Evolutionary conservation across 1,284 basidiomycete species (phyloP).

Genomic region (Trichosporon asahii): DNA sequence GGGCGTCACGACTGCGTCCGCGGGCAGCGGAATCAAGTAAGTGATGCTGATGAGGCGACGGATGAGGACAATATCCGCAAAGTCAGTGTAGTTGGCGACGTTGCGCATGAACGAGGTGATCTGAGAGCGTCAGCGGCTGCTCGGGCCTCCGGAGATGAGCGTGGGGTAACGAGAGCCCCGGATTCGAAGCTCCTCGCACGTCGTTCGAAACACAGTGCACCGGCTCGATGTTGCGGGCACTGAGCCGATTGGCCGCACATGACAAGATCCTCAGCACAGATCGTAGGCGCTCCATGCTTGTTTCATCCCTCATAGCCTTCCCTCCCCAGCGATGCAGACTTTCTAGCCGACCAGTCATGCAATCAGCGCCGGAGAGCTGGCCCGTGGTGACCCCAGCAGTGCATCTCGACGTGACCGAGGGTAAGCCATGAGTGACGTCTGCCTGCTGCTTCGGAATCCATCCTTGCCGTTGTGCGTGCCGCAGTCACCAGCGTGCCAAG

Average conservation of each 20-base stretch:
- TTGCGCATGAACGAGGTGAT: slow-evolving; percentile 68
- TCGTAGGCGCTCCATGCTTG: not conserved
- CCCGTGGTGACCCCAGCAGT: not conserved
- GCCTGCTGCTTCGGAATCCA: not conserved
- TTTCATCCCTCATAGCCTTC: not conserved
- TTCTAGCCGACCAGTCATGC: not conserved
- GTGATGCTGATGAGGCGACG: slow-evolving; percentile 76
- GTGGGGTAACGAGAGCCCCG: not conserved
- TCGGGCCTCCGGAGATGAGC: not conserved
- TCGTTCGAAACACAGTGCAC: not conserved
- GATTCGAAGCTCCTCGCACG: not conserved
- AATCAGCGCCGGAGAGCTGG: not conserved
- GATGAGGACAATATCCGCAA: slow-evolving; percentile 81
- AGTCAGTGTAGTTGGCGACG: slow-evolving; percentile 72
- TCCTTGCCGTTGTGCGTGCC: not conserved
- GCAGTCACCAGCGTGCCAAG: not conserved
- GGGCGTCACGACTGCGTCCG: slow-evolving; percentile 91
- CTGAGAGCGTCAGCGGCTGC: slow-evolving; percentile 16
- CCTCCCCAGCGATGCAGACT: not conserved
- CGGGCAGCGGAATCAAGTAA: slow-evolving; percentile 80
- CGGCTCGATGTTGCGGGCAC: not conserved
- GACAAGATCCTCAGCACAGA: not conserved
- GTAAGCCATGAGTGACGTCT: not conserved
- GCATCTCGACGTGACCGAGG: not conserved
- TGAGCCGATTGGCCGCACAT: not conserved